Evolutionary conservation across 73 alveolate genomes (phyloP).

Genomic region (Paramecium sexaurelia): DNA sequence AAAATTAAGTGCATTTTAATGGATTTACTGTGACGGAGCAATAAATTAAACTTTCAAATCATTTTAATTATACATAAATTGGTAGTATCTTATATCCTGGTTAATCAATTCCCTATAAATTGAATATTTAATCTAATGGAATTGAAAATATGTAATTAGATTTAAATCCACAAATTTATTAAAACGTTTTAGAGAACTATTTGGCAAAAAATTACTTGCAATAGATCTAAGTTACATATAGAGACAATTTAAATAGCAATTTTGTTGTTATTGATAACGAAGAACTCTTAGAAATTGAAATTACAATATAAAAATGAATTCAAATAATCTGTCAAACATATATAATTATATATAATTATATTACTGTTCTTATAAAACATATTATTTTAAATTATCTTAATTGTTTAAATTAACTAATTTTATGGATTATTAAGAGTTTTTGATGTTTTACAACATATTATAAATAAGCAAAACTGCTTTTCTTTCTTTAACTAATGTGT

Average conservation of each 20-base stretch:
- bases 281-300: slow-evolving; percentile 23
- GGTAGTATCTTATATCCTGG: slow-evolving; percentile 2
- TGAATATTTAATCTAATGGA: not conserved
- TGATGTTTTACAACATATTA: too few species aligned
- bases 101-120: not conserved
- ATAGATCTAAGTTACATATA: not conserved
- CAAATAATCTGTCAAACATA: not conserved
- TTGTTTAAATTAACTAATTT: too few species aligned
- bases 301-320: slow-evolving; percentile 45
- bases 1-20: not conserved
- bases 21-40: not conserved
- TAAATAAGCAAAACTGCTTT: too few species aligned
- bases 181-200: slow-evolving; percentile 7
- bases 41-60: not conserved
- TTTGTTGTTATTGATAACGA: not conserved
- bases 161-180: not conserved
- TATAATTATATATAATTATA: not conserved
- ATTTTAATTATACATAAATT: not conserved
- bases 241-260: not conserved
- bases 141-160: not conserved
- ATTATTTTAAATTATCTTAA: too few species aligned
- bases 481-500: too few species aligned
- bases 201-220: slow-evolving; percentile 5
- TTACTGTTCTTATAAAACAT: not conserved
- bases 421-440: too few species aligned